Base-by-base conservation (phyloP, 106 monocot genomes). In the Platanthera zijinensis region DNA sequence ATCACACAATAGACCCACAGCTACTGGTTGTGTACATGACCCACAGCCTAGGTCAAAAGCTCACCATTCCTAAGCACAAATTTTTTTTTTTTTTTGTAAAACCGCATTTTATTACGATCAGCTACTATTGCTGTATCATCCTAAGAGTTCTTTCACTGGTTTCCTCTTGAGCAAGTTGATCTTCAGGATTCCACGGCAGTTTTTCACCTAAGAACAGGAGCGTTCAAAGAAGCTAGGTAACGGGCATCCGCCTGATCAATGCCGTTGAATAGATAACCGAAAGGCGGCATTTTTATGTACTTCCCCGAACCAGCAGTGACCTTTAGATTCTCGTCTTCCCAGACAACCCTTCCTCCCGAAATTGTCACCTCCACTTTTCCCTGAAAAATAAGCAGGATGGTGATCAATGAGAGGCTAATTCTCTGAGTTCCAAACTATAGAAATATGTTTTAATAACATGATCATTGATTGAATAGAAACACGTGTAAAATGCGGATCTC, bases 331-430 rank as follows among this genome's bases (percentile, higher is more conserved):
- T 80, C 89, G n/a, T 91, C 85, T 71, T 86, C 81, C 91, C 89
- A 99, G 5, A 99, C 97, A 25, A 99, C 71, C 70, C 78, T 88
- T 52, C 97, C 97, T 62, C 85, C 78, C 74, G 97, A 94, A 80
- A 99, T 94, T 5, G 94, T 94, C 45, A 90, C 78, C 84, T 99
- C 97, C 21, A 99, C 94, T 81, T 85, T 99, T 21, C 97, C 97
- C 97, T 99, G 67, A 69, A 72, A 50, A 72, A 19, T 51, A 7
- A 25, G 8, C 7, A 82, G 10, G 67, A 28, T 21, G 21, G 12
- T 32, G 2, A 30, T 13, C 10, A 5, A 66, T 66, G 32, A 32
- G 66, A 32, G 28, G 11, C 10, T 4, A 11, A 32, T 66, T 30
- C 12, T 39, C 39, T 25, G 39, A 39, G 39, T 39, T 39, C 39